These are phyloP conservation scores for Pyricularia grisea DNA, from an alignment of 2,329 filamentous ascomycete species.

Conservation along the genomic window DNA sequence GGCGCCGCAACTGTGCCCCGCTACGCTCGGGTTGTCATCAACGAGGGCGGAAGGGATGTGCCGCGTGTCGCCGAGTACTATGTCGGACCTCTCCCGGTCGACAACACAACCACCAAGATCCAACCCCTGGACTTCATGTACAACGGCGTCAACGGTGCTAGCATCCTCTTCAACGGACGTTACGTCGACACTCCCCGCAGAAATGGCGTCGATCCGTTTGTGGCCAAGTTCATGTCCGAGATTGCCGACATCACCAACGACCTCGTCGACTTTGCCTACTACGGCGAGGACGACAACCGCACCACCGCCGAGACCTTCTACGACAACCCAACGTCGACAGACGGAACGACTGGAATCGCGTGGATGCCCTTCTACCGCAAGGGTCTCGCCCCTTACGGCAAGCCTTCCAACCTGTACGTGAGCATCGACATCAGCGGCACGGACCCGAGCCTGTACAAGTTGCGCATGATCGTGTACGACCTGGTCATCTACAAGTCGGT, in stretches of 20 bases:
- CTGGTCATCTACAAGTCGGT: slow-evolving; percentile 25
- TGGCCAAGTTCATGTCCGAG: slow-evolving; percentile 21
- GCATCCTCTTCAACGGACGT: slow-evolving; percentile 9
- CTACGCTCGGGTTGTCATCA: slow-evolving; percentile 36
- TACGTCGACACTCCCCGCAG: slow-evolving; percentile 21
- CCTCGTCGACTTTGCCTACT: slow-evolving; percentile 25
- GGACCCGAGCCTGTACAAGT: slow-evolving; percentile 28
- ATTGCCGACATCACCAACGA: slow-evolving; percentile 31
- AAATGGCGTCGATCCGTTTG: slow-evolving; percentile 22
- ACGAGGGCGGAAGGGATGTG: slow-evolving; percentile 29
- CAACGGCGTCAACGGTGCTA: slow-evolving; percentile 28
- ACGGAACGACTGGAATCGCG: slow-evolving; percentile 27
- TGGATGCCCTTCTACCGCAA: slow-evolving; percentile 32
- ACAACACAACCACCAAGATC: slow-evolving; percentile 21
- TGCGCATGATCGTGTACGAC: slow-evolving; percentile 33
- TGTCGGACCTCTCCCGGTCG: slow-evolving; percentile 37
- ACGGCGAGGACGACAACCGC: slow-evolving; percentile 18
- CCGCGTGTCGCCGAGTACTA: slow-evolving; percentile 38
- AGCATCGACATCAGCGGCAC: slow-evolving; percentile 32
- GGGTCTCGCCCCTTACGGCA: slow-evolving; percentile 27
- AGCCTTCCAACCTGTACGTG: slow-evolving; percentile 34
- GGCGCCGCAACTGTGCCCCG: slow-evolving; percentile 22
- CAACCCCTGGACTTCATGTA: slow-evolving; percentile 30
- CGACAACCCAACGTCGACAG: slow-evolving; percentile 26
- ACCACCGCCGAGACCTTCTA: slow-evolving; percentile 22